Conservation (phyloP, 768 basidiomycete genomes). For the Boletus vinaceobasis region DNA sequence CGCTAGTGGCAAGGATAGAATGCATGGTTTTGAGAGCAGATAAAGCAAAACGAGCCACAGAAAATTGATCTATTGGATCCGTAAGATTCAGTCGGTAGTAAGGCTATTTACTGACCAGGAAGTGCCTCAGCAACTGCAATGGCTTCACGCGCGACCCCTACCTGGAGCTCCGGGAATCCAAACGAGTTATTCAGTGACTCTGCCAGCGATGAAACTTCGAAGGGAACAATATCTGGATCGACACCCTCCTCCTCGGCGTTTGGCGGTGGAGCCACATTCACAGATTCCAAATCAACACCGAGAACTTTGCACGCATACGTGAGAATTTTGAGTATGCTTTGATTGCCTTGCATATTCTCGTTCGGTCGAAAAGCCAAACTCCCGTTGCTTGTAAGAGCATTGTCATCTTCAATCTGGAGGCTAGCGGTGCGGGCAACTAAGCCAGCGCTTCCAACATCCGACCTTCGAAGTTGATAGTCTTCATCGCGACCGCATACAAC, state of each 20-base stretch:
- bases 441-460: constrained; percentile 36
- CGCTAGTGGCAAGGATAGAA: constrained; percentile 61
- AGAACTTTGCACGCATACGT: constrained; percentile 73
- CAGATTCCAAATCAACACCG: constrained; percentile 77
- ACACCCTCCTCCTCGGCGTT: constrained; percentile 21
- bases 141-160: constrained; percentile 90
- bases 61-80: constrained; percentile 61
- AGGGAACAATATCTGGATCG: constrained; percentile 5
- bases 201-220: constrained; percentile 42
- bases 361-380: constrained; percentile 67
- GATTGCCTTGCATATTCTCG: constrained; percentile 78
- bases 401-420: constrained; percentile 29
- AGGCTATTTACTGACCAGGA: constrained; percentile 56
- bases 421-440: constrained; percentile 48
- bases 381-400: constrained; percentile 34
- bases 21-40: constrained; percentile 78
- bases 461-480: constrained; percentile 46
- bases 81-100: neutral
- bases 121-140: constrained; percentile 88
- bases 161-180: constrained; percentile 95
- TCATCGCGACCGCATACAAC: constrained; percentile 84
- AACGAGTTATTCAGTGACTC: constrained; percentile 47
- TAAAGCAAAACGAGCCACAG: constrained; percentile 86
- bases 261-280: constrained; percentile 44
- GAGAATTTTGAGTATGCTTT: constrained; percentile 71